Percentiles rank a stretch among this genome's conserved stretches.
These are phyloP conservation scores for Plectosphaerella cucumerina DNA, from an alignment of 2,329 filamentous ascomycete genomes.

Conservation along the genomic window DNA sequence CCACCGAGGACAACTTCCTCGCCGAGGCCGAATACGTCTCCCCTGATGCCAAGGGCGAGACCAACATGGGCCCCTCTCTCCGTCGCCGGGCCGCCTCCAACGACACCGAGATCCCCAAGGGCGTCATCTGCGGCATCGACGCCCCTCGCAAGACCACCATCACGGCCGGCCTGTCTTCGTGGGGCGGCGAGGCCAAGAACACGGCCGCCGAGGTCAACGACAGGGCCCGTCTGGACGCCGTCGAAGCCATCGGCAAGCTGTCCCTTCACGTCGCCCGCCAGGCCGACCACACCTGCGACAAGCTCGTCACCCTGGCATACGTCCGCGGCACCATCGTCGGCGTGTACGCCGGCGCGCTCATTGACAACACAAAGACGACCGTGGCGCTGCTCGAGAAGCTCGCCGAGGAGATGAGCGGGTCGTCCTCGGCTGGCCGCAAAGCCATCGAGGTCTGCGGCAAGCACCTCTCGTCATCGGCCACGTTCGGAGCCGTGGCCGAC, in stretches of 20 bases:
- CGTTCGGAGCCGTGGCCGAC: background rate
- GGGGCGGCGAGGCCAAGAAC: background rate
- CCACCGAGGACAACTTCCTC: constrained; percentile 3
- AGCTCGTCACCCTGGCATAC: background rate
- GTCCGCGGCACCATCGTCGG: constrained; percentile 2
- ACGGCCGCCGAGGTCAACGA: background rate
- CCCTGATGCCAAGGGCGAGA: constrained; percentile 4
- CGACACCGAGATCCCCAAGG: background rate
- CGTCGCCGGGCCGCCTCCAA: background rate
- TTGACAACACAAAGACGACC: background rate
- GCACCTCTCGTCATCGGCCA: background rate
- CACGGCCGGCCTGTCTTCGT: background rate
- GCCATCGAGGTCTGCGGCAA: background rate
- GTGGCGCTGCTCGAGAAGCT: background rate
- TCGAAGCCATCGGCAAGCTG: background rate
- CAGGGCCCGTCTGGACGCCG: background rate
- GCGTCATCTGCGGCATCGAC: background rate
- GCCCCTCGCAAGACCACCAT: background rate
- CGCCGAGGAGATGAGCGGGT: background rate
- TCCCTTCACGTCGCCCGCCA: background rate
- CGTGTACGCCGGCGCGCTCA: background rate
- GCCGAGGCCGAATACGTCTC: constrained; percentile 2
- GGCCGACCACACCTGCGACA: background rate
- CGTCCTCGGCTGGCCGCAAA: background rate
- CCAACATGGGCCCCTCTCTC: background rate